Evolutionary conservation across 371 early-diverging fungal species (phyloP), one percentile per base, ranked within the genome.

Genomic region (Apophysomyces sp.): DNA sequence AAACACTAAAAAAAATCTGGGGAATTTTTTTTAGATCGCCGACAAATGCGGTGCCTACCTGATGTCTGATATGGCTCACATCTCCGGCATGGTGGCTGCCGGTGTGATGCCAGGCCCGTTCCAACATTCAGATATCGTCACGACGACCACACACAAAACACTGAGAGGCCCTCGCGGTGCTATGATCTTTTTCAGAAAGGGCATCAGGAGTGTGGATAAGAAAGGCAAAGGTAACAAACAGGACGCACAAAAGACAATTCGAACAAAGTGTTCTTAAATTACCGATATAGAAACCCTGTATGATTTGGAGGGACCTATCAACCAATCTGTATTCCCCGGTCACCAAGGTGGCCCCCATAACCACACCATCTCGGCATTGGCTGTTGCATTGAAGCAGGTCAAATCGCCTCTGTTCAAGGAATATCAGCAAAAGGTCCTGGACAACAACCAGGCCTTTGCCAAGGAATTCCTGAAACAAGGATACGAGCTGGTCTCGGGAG

Each of bases 261-360:
- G 36, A 21, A 34, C 15, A 28, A 29, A 53, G 21, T 9, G 21
- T 9, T 21, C 49, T 41, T 41, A 41, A 41, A 21, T 21, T 9
- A 44, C 21, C 18, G 18, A 37, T 52, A 13, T 61, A 80, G 90
- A 89, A 72, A 87, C 87, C 61, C 62, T 81, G 68, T 97, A 97
- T 81, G 92, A 94, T 41, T 84, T 99, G 15, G 98, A 99, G 70
- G 82, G 80, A 52, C 89, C 90, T 39, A 98, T 99, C 86, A 98
- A 99, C 81, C 85, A 86, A 62, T 93, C 97, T 13, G 99, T 99
- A 39, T 99, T 99, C 85, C 99, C 99, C 15, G 97, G 98, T 37
- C 95, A 96, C 74, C 99, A 99, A 80, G 99, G 99, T 63, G 99
- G 99, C 6, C 99, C 99, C 31, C 99, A 99, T 84, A 99, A 99